Percentiles rank a stretch among this genome's conserved stretches.
Conservation (phyloP, 2,329 filamentous ascomycete species). For the Huntiella moniliformis region DNA sequence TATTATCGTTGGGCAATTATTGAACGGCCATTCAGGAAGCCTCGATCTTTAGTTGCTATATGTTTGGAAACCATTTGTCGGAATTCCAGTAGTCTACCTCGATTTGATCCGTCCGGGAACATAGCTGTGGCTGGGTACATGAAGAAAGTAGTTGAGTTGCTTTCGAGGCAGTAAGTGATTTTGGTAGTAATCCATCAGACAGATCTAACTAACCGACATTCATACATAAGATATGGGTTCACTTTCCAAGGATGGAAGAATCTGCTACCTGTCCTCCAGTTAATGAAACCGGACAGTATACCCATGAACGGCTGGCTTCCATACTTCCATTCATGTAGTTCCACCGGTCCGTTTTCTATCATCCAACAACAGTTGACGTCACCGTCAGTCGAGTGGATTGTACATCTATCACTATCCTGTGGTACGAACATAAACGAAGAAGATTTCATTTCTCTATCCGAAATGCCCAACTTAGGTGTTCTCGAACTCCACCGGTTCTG, state of each 20-base stretch:
- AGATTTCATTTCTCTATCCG: constrained; percentile 24
- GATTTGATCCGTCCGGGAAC: background rate
- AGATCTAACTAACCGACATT: background rate
- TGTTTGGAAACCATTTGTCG: constrained; percentile 3
- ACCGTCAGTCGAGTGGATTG: constrained; percentile 21
- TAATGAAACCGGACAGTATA: background rate
- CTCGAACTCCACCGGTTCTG: constrained; percentile 27
- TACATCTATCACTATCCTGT: constrained; percentile 23
- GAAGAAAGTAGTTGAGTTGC: background rate
- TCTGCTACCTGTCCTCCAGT: background rate
- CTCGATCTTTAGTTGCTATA: constrained; percentile 5
- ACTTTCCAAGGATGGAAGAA: constrained; percentile 5
- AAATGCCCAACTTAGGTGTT: constrained; percentile 28
- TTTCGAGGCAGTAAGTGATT: background rate
- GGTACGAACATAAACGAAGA: constrained; percentile 19
- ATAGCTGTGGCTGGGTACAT: background rate
- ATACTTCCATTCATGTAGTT: constrained; percentile 3
- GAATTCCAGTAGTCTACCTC: background rate
- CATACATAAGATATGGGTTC: constrained; percentile 2
- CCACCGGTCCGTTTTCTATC: constrained; percentile 2
- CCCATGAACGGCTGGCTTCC: constrained; percentile 5
- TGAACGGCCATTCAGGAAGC: background rate
- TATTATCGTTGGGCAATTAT: background rate
- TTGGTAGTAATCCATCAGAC: background rate
- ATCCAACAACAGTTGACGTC: constrained; percentile 11